phyloP scores from a whole-genome alignment of 495 filamentous ascomycete species.

The Podospora pseudocomata region DNA sequence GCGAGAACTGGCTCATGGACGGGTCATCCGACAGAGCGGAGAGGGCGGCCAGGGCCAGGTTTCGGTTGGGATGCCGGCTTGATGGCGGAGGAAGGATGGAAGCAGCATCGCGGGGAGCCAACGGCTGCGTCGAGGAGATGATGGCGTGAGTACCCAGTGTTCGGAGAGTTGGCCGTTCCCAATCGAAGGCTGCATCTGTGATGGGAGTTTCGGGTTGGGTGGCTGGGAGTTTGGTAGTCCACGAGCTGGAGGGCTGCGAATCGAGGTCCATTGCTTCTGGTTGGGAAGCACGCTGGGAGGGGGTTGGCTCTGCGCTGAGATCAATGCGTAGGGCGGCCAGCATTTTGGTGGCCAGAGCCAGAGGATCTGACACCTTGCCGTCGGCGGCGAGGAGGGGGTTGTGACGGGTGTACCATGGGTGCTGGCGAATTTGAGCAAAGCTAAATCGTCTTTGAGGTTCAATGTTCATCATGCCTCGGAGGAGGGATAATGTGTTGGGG shows the following conservation, averaged over 20 bases:
- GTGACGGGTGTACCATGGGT: constrained; percentile 89
- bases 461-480: constrained; percentile 90
- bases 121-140: constrained; percentile 56
- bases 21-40: constrained; percentile 79
- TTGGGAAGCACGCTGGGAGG: constrained; percentile 39
- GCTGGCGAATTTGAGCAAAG: constrained; percentile 80
- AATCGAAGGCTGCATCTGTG: constrained; percentile 68
- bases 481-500: constrained; percentile 70
- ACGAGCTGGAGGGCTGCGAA: constrained; percentile 27
- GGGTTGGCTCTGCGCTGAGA: constrained; percentile 65
- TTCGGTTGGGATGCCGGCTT: not conserved
- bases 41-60: constrained; percentile 38
- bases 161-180: constrained; percentile 57
- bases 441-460: constrained; percentile 74
- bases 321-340: constrained; percentile 90
- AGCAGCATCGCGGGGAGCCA: constrained; percentile 31
- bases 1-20: constrained; percentile 86
- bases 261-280: constrained; percentile 60
- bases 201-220: constrained; percentile 78
- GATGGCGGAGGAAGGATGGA: constrained; percentile 21
- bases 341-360: constrained; percentile 86
- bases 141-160: constrained; percentile 47
- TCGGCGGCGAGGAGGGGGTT: constrained; percentile 72
- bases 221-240: constrained; percentile 46
- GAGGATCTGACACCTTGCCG: constrained; percentile 72